Base-by-base conservation (phyloP, 257 asterid species). In the Nicotiana obtusifolia region DNA sequence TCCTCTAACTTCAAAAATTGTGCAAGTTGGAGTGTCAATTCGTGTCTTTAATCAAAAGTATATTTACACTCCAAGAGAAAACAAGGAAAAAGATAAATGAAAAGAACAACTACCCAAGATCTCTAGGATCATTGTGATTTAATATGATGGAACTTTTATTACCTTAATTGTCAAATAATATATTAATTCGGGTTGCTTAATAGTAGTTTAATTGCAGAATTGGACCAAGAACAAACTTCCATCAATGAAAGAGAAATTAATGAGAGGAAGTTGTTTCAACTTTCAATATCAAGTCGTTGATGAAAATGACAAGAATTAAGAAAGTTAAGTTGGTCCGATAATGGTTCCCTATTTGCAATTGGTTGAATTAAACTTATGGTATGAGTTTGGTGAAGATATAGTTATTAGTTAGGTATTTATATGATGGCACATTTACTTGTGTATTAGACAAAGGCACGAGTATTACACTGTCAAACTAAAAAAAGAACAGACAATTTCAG, bases 211-310 rank as follows among this genome's bases (percentile, higher is more conserved):
- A 69, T 69, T 35, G 5, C 41, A 20, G 5, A 37, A 24, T 1
- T 62, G 10, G 68, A 62, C 19, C 30, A 62, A 64, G 1, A 28
- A 64, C 44, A 41, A 20, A 41, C 60, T 22, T 13, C n/a, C 11
- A 20, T 24, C 4, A n/a, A 22, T 47, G 78, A 14, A 44, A 20
- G 37, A 31, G 78, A 49, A 73, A 52, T 17, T 56, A 56, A n/a
- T 56, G 62, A 56, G 20, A 5, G 9, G 22, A 56, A 56, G 62
- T 56, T 56, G 33, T 73, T 73, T 47, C 78, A 73, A 47, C 35
- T 41, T 73, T 73, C 59, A 73, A 47, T 73, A 73, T 73, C 78
- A 73, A 73, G 78, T 73, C 1, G 60, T 64, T 73, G 24, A 14
- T 64, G 73, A 7, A 64, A 30, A 28, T 30, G 47, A 15, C 15